Conservation (phyloP, 345 rosid genomes). For the Salix purpurea region DNA sequence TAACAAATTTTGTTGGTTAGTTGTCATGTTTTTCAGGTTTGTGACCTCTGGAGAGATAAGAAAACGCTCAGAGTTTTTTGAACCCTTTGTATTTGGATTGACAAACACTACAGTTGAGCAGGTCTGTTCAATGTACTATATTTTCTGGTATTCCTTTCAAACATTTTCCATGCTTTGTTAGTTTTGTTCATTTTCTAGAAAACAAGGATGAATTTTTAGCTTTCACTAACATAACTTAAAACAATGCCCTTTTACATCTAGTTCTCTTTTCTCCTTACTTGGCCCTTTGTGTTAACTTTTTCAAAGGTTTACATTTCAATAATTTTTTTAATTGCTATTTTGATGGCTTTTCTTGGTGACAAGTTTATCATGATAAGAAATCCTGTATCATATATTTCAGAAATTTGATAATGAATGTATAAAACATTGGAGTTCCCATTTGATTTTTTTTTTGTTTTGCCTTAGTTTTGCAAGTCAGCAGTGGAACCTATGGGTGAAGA, state of each 20-base stretch:
- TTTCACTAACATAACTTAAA: background rate
- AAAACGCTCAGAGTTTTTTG: constrained; percentile 80
- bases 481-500: constrained; percentile 99
- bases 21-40: constrained; percentile 99
- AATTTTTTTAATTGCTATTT: background rate
- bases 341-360: background rate
- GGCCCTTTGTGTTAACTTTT: background rate
- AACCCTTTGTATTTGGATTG: constrained; percentile 83
- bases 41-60: constrained; percentile 93
- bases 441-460: constrained; percentile 19
- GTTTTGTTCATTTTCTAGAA: background rate
- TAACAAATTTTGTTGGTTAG: constrained; percentile 60
- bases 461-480: constrained; percentile 95
- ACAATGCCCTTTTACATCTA: background rate
- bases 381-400: background rate
- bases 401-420: background rate
- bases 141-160: background rate
- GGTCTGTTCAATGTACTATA: constrained; percentile 44
- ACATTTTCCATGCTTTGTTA: constrained; percentile 8
- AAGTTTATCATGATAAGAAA: background rate
- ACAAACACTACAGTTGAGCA: constrained; percentile 85
- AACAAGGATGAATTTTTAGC: background rate
- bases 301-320: background rate
- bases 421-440: constrained; percentile 2
- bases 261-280: background rate